These are phyloP conservation scores for Coemansia furcata DNA, from an alignment of 192 early-diverging fungal genomes.

Conservation along the genomic window DNA sequence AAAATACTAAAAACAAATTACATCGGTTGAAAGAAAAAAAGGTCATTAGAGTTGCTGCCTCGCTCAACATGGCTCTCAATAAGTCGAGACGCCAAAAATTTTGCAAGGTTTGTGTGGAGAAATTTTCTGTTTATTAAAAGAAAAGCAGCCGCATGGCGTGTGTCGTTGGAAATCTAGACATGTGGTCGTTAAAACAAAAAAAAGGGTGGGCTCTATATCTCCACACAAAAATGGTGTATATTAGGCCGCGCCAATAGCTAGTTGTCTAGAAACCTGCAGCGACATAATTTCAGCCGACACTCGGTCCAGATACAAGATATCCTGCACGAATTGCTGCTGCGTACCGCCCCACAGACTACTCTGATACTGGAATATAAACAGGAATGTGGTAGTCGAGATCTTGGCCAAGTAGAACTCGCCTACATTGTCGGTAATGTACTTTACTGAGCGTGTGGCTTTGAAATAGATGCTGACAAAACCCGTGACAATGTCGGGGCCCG, in stretches of 20 bases:
- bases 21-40: neutral
- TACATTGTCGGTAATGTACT: slow-evolving; percentile 12
- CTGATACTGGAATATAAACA: slow-evolving; percentile 36
- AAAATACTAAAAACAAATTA: neutral
- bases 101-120: neutral
- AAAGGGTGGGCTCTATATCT: neutral
- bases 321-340: slow-evolving; percentile 6
- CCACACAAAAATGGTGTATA: neutral
- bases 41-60: neutral
- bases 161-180: neutral
- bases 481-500: slow-evolving; percentile 16
- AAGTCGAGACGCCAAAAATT: neutral
- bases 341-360: neutral
- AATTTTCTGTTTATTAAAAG: neutral
- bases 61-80: neutral
- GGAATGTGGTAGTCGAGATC: slow-evolving; percentile 30
- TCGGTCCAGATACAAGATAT: slow-evolving; percentile 34
- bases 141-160: neutral
- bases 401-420: slow-evolving; percentile 23
- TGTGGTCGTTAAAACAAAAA: neutral
- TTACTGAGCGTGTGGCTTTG: slow-evolving; percentile 32
- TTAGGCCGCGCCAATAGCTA: neutral
- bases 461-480: slow-evolving; percentile 29
- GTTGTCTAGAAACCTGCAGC: neutral
- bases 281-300: slow-evolving; percentile 26